These are phyloP conservation scores for Nannizzia gypsea DNA, from an alignment of 2,329 filamentous ascomycete species.

Conservation along the genomic window DNA sequence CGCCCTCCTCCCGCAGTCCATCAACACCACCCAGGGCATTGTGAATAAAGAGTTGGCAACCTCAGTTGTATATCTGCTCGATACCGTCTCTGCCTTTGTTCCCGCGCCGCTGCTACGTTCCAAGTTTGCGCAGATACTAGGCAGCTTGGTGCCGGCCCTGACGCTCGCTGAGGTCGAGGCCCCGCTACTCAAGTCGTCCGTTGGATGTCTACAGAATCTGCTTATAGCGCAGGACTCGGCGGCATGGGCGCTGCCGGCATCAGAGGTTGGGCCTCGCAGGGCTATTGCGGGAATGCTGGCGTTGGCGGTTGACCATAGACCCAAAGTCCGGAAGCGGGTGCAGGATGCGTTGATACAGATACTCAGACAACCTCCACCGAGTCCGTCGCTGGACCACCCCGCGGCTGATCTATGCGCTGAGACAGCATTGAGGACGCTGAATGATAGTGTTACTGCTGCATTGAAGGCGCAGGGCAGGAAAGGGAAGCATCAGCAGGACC, in stretches of 20 bases:
- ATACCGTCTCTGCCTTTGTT: constrained; percentile 74
- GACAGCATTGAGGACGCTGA: constrained; percentile 68
- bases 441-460: constrained; percentile 55
- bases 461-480: constrained; percentile 65
- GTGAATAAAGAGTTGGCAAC: constrained; percentile 72
- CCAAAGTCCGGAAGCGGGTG: constrained; percentile 87
- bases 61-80: constrained; percentile 88
- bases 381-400: constrained; percentile 84
- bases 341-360: constrained; percentile 80
- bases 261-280: constrained; percentile 71
- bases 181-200: constrained; percentile 71
- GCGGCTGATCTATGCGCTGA: constrained; percentile 94
- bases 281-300: constrained; percentile 78
- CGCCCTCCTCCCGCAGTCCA: constrained; percentile 69
- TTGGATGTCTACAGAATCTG: constrained; percentile 87
- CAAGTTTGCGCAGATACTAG: constrained; percentile 90
- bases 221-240: constrained; percentile 76
- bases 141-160: constrained; percentile 71
- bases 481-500: constrained; percentile 27
- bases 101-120: constrained; percentile 78
- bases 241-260: constrained; percentile 76
- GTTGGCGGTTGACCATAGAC: constrained; percentile 72
- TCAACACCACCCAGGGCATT: constrained; percentile 49
- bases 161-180: constrained; percentile 73
- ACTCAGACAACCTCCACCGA: constrained; percentile 74